Base-by-base conservation (phyloP, 331 rosid species). In the Quercus tomentella region DNA sequence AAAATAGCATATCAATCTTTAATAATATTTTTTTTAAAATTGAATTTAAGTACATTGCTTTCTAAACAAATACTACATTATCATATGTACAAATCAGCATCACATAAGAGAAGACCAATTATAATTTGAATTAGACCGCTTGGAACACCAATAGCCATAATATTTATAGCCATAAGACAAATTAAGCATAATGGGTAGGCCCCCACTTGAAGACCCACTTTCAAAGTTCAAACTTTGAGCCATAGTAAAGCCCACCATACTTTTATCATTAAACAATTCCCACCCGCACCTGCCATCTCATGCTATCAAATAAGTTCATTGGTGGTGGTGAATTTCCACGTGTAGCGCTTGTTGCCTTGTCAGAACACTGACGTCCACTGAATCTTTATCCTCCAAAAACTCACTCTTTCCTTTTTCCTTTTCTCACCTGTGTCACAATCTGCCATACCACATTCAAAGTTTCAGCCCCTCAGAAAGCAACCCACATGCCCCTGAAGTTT, bases 141-240 rank as follows among this genome's bases (percentile, higher is more conserved):
- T 57, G 6, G 56, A 72, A 49, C 49, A 26, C 61, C 26, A 51
- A 51, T 28, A 22, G 72, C 89, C 75, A 35, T 57, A 20, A 56
- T 56, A 14, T 7, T 56, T 7, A 41, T 18, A 54, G 33, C 63
- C 37, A 37, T 30, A 56, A 72, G 82, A 56, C 70, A 75, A 82
- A 65, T 65, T 77, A 45, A 56, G 79, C 75, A 80, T 71, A 73
- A 82, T 49, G n/a, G 77, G 72, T 77, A 77, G 33, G 67, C 77
- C 78, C 72, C 72, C 78, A 86, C 81, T 37, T 74, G 79, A 81
- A 77, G 77, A 81, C 81, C 55, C 17, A 49, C 70, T 21, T 41
- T 41, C 49, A 41, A 41, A 41, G 12, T 41, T 41, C 49, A 41
- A 41, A 41, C 49, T 41, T 41, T 41, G 49, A 41, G 49, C 49